phyloP scores from a whole-genome alignment of 2,329 filamentous ascomycete species.

The Tolypocladium tropicale region DNA sequence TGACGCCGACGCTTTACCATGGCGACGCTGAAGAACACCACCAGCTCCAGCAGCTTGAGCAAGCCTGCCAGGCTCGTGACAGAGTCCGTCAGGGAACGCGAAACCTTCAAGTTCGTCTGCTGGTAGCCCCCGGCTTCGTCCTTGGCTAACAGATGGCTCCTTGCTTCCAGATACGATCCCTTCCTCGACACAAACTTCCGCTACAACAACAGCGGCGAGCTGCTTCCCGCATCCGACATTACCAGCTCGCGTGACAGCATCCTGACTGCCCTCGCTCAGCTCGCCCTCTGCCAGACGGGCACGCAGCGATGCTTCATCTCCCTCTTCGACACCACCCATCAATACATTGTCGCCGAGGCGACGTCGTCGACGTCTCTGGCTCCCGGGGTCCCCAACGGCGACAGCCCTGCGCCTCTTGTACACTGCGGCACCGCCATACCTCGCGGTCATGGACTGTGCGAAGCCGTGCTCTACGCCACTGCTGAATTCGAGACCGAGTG shows the following conservation, averaged over 20 bases:
- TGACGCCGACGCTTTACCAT: not conserved
- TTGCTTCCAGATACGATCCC: not conserved
- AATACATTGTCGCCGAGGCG: not conserved
- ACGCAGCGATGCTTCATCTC: not conserved
- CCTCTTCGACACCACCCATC: not conserved
- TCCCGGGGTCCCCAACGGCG: not conserved
- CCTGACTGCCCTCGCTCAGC: not conserved
- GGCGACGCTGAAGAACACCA: not conserved
- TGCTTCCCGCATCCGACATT: not conserved
- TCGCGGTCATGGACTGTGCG: not conserved
- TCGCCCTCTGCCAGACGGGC: not conserved
- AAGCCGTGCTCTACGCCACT: not conserved
- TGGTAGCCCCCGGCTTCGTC: not conserved
- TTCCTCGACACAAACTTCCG: not conserved
- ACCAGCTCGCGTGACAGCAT: not conserved
- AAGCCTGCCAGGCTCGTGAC: not conserved
- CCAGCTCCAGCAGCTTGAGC: not conserved
- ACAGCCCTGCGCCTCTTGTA: not conserved
- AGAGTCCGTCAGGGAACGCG: not conserved
- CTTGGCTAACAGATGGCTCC: not conserved
- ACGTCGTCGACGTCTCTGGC: not conserved
- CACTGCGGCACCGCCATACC: not conserved
- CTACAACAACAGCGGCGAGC: not conserved
- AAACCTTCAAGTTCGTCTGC: not conserved
- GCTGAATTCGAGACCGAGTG: not conserved